Base-by-base conservation (phyloP, 768 basidiomycete genomes). In the Mycena filopes region DNA sequence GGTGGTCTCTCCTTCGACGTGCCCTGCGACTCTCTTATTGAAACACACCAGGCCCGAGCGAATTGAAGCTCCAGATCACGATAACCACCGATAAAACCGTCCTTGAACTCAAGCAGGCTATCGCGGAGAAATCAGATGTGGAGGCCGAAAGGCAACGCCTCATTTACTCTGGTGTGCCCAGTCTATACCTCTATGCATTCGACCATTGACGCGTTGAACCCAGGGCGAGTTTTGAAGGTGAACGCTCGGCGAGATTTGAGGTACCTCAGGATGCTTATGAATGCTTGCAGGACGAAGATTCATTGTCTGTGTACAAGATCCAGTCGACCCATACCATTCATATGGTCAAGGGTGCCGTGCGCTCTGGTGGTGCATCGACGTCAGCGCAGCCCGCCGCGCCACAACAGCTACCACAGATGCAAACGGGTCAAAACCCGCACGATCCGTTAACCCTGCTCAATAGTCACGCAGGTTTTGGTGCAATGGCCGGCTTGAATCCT, bases 1-100 rank as follows among this genome's bases (percentile, higher is more conserved):
- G 91, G 91, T 89, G 62, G 11, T 68, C 61, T 68, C 61, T 5
- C 7, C 38, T 16, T 31, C 23, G 12, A 10, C 18, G 4, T 20
- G n/a, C 12, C 31, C 25, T 54, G 5, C 46, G 38, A 26, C 25
- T 10, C 21, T 21, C 29, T 60, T 15, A 53, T 49, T 38, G 31
- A 33, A 45, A 49, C 60, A 26, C 63, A 28, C 2, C 50, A 93
- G 94, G 96, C 9, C 95, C 96, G 1, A 93, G 87, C 73, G 96
- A 98, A 79, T 84, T 97, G 79, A 98, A 98, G 82, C 86, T 99
- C 36, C 88, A 94, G 74, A 90, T 99, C 63, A 83, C 87, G 33
- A 95, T 98, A 73, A 78, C 84, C 51, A 84, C 89, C 3, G 89
- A 91, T 76, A 95, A 96, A 82, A 92, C 91, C 1, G 96, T 99